phyloP scores from a whole-genome alignment of 2,329 filamentous ascomycete genomes.

The Samsoniella hepiali region DNA sequence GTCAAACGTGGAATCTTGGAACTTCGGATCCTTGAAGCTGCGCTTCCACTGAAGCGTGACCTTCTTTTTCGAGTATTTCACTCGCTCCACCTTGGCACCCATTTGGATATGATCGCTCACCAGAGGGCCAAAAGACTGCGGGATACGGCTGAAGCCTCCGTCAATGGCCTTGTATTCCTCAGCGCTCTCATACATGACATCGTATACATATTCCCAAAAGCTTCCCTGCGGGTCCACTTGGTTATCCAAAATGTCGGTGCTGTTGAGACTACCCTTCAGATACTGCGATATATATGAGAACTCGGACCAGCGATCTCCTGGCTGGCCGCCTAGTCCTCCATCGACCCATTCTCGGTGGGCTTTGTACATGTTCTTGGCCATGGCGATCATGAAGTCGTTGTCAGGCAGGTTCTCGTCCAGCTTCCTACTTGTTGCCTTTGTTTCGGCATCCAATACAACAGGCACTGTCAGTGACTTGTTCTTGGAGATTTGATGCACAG shows the following conservation, averaged over 20 bases:
- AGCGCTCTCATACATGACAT: slow-evolving; percentile 16
- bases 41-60: slow-evolving; percentile 58
- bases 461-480: slow-evolving; percentile 41
- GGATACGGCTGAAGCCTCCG: slow-evolving; percentile 52
- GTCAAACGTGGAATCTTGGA: slow-evolving; percentile 55
- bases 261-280: slow-evolving; percentile 51
- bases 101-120: slow-evolving; percentile 56
- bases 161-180: slow-evolving; percentile 62
- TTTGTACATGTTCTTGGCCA: slow-evolving; percentile 43
- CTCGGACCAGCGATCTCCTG: slow-evolving; percentile 63
- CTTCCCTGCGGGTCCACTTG: slow-evolving; percentile 36
- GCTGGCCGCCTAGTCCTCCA: slow-evolving; percentile 38
- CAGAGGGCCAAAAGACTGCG: slow-evolving; percentile 59
- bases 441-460: slow-evolving; percentile 33
- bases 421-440: slow-evolving; percentile 34
- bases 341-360: slow-evolving; percentile 40
- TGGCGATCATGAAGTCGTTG: slow-evolving; percentile 34
- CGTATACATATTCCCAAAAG: slow-evolving; percentile 43
- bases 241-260: slow-evolving; percentile 43
- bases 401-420: slow-evolving; percentile 36
- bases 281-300: slow-evolving; percentile 60
- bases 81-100: slow-evolving; percentile 53
- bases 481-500: slow-evolving; percentile 43
- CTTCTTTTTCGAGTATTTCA: slow-evolving; percentile 51
- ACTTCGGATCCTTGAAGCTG: slow-evolving; percentile 36